Percentiles rank a stretch among this genome's conserved stretches.
phyloP scores from a whole-genome alignment of 495 filamentous ascomycete genomes.

The Trichoderma gamsii region DNA sequence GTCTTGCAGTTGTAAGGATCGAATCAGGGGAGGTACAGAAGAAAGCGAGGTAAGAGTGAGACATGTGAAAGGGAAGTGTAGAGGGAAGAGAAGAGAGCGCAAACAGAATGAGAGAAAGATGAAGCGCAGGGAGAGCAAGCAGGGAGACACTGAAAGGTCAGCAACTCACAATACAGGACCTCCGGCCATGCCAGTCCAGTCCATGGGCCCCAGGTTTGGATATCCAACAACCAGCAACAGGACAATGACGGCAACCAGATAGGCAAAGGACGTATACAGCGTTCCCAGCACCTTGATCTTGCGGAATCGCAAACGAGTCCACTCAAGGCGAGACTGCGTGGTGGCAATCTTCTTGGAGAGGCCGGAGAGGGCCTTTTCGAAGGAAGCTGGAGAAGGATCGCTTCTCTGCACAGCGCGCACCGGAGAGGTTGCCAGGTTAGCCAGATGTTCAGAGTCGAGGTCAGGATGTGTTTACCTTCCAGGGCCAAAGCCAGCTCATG shows the following conservation, averaged over 20 bases:
- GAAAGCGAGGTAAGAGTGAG: too few relatives aligned
- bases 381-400: constrained; percentile 79
- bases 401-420: constrained; percentile 50
- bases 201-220: constrained; percentile 64
- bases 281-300: constrained; percentile 82
- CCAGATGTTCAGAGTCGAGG: neutral
- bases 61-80: too few relatives aligned
- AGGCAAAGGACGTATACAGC: constrained; percentile 82
- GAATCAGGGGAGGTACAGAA: too few relatives aligned
- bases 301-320: constrained; percentile 61
- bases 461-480: too few relatives aligned
- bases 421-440: neutral
- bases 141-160: neutral
- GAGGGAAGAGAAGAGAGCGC: neutral
- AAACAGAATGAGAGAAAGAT: too few relatives aligned
- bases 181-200: constrained; percentile 71
- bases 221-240: constrained; percentile 79
- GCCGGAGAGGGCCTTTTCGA: constrained; percentile 80
- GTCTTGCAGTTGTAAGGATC: too few relatives aligned
- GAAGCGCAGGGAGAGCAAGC: neutral
- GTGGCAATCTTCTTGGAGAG: constrained; percentile 75
- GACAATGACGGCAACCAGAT: constrained; percentile 76
- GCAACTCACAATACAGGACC: constrained; percentile 67
- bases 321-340: constrained; percentile 63
- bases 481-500: too few relatives aligned